Evolutionary conservation across 2,329 filamentous ascomycete genomes (phyloP).

Genomic region (Emergomyces orientalis): DNA sequence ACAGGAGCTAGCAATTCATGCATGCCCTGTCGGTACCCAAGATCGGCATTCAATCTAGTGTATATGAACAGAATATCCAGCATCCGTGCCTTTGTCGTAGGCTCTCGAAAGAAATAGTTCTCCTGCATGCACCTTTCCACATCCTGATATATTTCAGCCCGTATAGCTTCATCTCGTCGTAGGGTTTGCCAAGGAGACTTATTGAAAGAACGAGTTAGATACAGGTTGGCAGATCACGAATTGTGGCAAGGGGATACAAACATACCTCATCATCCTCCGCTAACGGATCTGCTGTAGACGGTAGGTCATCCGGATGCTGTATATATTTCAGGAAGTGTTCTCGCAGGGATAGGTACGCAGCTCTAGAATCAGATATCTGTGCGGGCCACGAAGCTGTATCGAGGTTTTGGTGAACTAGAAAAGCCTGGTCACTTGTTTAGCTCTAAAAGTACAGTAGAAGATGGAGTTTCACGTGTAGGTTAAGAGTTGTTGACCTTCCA

Average conservation of each 20-base stretch:
- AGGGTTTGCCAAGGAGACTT: constrained; percentile 88
- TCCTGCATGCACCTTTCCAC: constrained; percentile 86
- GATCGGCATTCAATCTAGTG: constrained; percentile 78
- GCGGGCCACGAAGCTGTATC: constrained; percentile 59
- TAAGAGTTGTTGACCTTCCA: constrained; percentile 61
- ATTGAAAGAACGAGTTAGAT: constrained; percentile 41
- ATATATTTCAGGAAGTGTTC: constrained; percentile 73
- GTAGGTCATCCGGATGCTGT: constrained; percentile 71
- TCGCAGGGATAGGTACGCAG: constrained; percentile 62
- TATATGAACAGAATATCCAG: constrained; percentile 88
- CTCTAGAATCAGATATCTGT: constrained; percentile 58
- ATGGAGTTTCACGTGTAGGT: background rate
- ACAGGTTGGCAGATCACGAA: constrained; percentile 17
- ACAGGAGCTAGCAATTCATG: constrained; percentile 90
- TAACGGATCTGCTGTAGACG: constrained; percentile 68
- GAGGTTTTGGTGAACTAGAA: constrained; percentile 65
- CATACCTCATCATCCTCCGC: constrained; percentile 66
- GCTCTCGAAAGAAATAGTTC: constrained; percentile 77
- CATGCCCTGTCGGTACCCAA: constrained; percentile 97
- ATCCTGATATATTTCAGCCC: constrained; percentile 87
- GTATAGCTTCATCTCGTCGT: constrained; percentile 70
- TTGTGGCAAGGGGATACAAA: constrained; percentile 17
- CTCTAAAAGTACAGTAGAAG: background rate
- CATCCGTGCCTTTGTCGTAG: constrained; percentile 67
- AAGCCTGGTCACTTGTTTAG: constrained; percentile 48